Evolutionary conservation across 2,329 filamentous ascomycete genomes (phyloP), one percentile per base, ranked within the genome.

Genomic region (Calonectria ilicicola): DNA sequence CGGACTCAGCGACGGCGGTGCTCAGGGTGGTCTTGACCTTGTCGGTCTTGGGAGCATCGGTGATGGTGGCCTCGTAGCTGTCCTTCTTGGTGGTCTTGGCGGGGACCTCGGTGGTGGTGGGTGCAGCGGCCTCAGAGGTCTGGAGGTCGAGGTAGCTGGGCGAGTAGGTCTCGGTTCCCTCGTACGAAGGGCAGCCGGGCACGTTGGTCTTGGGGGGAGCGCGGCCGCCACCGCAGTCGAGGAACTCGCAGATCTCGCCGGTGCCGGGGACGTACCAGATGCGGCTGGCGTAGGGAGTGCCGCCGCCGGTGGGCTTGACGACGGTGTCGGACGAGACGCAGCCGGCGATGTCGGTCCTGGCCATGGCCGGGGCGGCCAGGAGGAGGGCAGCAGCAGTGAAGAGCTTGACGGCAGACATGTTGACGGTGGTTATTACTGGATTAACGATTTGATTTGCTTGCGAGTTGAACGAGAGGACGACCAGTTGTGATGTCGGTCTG

Each of bases 161-260:
- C 69, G 85, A 85, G 81, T 90, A 89, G 15, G 87, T 88, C 19
- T 84, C 88, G 29, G 89, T 91, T 74, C 91, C 91, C 2, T 80
- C 77, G 84, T 93, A 92, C 5, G 69, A 78, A 2, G 82, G 79
- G 79, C 92, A 94, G 2, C 91, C 92, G 1, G 92, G 92, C 26
- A 91, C 88, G 29, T 87, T 88, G 19, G 89, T 90, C 85, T 91
- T 93, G 72, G 91, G 89, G 3, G 92, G 90, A 10, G 91, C 92
- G 56, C 89, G 87, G 68, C 91, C 92, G 75, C 92, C 92, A 70
- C 92, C 92, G 82, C 92, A 93, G 87, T 93, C 92, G 76, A 91
- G 86, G 73, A 90, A 80, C 14, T 86, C 85, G 87, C 92, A 93
- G 80, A 93, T 85, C 84, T 93, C 91, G 80, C 91, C 91, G 21